A percentile compares a stretch with the other conserved stretches of the same genome.
phyloP scores from a whole-genome alignment of 768 basidiomycete species.

The Exsudoporus frostii region DNA sequence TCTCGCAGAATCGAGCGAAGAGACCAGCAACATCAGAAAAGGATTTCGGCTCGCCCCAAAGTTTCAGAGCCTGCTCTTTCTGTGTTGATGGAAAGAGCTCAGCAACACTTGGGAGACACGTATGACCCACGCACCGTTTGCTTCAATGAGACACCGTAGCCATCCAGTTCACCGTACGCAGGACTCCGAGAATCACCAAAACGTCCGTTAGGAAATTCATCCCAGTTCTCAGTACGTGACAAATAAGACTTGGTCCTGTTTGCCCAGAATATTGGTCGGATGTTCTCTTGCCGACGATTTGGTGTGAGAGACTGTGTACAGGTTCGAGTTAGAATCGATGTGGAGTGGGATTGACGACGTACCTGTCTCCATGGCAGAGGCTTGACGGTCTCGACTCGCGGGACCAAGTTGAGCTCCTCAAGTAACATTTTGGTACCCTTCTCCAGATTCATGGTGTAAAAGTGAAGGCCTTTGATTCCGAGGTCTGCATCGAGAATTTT shows the following conservation, averaged over 20 bases:
- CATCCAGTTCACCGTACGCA: constrained; percentile 97
- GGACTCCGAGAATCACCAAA: constrained; percentile 97
- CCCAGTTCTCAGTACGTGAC: constrained; percentile 97
- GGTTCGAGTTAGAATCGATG: constrained; percentile 3
- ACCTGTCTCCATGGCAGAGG: constrained; percentile 98
- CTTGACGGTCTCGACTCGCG: constrained; percentile 86
- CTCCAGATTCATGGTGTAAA: constrained; percentile 97
- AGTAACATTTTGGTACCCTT: constrained; percentile 94
- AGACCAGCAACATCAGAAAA: constrained; percentile 64
- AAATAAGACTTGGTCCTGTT: constrained; percentile 94
- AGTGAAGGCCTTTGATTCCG: constrained; percentile 87
- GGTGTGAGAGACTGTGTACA: constrained; percentile 78
- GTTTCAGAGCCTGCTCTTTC: constrained; percentile 82
- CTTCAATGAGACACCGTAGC: constrained; percentile 91
- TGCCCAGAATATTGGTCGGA: constrained; percentile 99
- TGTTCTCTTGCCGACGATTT: constrained; percentile 84
- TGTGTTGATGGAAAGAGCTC: constrained; percentile 37
- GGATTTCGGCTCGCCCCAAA: constrained; percentile 82
- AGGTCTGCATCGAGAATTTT: constrained; percentile 75
- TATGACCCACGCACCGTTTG: constrained; percentile 57
- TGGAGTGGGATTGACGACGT: constrained; percentile 16
- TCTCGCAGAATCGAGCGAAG: constrained; percentile 81
- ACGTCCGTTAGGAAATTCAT: constrained; percentile 98
- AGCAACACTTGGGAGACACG: neutral
- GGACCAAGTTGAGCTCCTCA: constrained; percentile 86